Evolutionary conservation across 2,329 filamentous ascomycete genomes (phyloP), one percentile per base, ranked within the genome.

Genomic region (Xylaria hypoxylon): DNA sequence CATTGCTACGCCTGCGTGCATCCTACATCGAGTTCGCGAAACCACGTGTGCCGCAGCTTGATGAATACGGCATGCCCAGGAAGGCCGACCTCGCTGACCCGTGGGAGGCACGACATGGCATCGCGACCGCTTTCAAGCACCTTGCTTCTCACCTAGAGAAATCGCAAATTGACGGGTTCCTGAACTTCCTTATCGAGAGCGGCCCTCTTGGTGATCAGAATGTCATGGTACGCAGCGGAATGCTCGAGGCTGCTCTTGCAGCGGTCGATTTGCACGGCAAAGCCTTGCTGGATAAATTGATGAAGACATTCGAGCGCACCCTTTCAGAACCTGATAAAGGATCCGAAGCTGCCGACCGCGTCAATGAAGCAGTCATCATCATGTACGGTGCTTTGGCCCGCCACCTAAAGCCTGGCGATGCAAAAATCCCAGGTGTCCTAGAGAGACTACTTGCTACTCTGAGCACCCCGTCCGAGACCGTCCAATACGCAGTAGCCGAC

Each of bases 341-440:
- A 64, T 94, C 90, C 0, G 89, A 94, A 71, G 88, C 90, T 60
- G 90, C 92, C 19, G 96, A 99, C 79, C 88, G 93, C 66, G 92
- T 98, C 69, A 97, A 97, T 73, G 96, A 99, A 80, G 96, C 96
- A 19, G 94, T 99, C 59, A 94, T 99, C 72, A 96, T 99, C 73
- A 91, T 99, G 78, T 99, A 99, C 74, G 96, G 96, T 77, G 95
- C 96, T 58, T 83, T 99, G 42, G 96, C 94, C 48, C 89, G 92
- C 58, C 96, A 99, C 82, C 82, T 99, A 65, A 88, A 92, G 71
- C 80, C 89, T 7, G 93, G 94, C n/a, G 96, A 99, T 78, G 82
- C 89, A 71, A 94, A 96, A 74, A 88, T 98, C 55, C 93, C 94
- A 0, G 89, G 91, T 63, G 96, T 99, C 51, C 90, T 99, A 57